These are phyloP conservation scores for Elasticomyces elasticus DNA, from an alignment of 495 filamentous ascomycete genomes.

Conservation along the genomic window DNA sequence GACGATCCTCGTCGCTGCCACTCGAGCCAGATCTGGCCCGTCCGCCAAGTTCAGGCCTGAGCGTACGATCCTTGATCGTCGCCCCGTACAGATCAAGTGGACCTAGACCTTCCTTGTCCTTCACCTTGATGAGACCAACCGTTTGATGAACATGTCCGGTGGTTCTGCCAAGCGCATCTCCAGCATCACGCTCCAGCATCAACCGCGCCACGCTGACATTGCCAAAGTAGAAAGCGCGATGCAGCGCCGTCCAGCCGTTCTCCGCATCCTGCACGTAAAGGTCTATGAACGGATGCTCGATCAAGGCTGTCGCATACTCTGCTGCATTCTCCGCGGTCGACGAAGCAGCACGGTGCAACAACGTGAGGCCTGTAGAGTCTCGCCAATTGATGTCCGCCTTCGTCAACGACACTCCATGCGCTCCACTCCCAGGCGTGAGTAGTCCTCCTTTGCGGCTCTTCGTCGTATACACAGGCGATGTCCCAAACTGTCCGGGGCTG, in stretches of 20 bases:
- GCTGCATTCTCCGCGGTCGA: slow-evolving; percentile 56
- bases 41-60: slow-evolving; percentile 18
- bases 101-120: slow-evolving; percentile 88
- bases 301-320: slow-evolving; percentile 63
- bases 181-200: slow-evolving; percentile 64
- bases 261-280: slow-evolving; percentile 78
- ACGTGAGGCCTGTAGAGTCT: slow-evolving; percentile 63
- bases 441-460: slow-evolving; percentile 35
- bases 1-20: slow-evolving; percentile 31
- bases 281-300: slow-evolving; percentile 75
- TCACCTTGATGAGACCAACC: slow-evolving; percentile 76
- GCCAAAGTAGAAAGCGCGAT: slow-evolving; percentile 85
- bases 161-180: slow-evolving; percentile 44
- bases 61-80: slow-evolving; percentile 54
- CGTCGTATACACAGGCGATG: slow-evolving; percentile 37
- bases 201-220: slow-evolving; percentile 77
- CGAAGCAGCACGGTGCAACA: slow-evolving; percentile 79
- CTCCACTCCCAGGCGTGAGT: slow-evolving; percentile 14
- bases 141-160: slow-evolving; percentile 37
- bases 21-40: slow-evolving; percentile 26
- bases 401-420: slow-evolving; percentile 39
- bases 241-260: slow-evolving; percentile 91
- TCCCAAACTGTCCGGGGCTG: slow-evolving; percentile 41
- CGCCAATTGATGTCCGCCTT: slow-evolving; percentile 71
- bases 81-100: slow-evolving; percentile 85